Percentiles rank a stretch among this genome's conserved stretches.
phyloP scores from a whole-genome alignment of 768 basidiomycete species.

The Lentinula sp. region DNA sequence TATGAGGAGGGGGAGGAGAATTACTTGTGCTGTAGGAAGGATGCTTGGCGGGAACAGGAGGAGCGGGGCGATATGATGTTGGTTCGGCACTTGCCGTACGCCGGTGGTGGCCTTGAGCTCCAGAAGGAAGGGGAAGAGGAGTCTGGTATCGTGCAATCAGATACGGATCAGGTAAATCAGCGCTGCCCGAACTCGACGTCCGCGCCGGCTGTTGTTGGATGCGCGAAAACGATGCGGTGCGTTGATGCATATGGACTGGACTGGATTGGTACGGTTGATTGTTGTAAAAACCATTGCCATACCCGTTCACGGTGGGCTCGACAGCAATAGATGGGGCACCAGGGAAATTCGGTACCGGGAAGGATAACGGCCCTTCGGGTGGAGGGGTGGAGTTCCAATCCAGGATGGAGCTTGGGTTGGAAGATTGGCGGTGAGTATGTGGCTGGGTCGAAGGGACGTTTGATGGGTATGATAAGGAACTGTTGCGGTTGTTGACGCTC shows the following conservation, averaged over 20 bases:
- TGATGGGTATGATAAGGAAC: neutral
- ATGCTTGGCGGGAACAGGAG: neutral
- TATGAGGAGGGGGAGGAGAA: too few species aligned
- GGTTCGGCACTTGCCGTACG: constrained; percentile 7
- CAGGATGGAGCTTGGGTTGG: neutral
- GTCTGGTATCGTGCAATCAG: constrained; percentile 42
- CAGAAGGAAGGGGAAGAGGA: constrained; percentile 51
- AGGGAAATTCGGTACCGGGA: constrained; percentile 24
- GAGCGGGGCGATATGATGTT: constrained; percentile 6
- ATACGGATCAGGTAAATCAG: constrained; percentile 35
- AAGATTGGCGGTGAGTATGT: neutral
- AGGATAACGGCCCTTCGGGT: constrained; percentile 16
- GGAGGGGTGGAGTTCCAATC: neutral
- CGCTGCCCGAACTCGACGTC: constrained; percentile 1
- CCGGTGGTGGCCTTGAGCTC: constrained; percentile 12
- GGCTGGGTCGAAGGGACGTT: neutral
- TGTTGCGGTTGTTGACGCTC: neutral
- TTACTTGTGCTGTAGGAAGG: neutral
- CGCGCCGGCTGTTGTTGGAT: neutral
- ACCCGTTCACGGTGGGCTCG: constrained; percentile 8
- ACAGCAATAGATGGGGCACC: constrained; percentile 12
- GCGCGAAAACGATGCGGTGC: neutral
- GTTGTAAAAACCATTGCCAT: constrained; percentile 13
- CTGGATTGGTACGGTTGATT: constrained; percentile 8
- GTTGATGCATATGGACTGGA: constrained; percentile 8